These are phyloP conservation scores for Cercospora berteroae DNA, from an alignment of 2,329 filamentous ascomycete species.

Conservation along the genomic window DNA sequence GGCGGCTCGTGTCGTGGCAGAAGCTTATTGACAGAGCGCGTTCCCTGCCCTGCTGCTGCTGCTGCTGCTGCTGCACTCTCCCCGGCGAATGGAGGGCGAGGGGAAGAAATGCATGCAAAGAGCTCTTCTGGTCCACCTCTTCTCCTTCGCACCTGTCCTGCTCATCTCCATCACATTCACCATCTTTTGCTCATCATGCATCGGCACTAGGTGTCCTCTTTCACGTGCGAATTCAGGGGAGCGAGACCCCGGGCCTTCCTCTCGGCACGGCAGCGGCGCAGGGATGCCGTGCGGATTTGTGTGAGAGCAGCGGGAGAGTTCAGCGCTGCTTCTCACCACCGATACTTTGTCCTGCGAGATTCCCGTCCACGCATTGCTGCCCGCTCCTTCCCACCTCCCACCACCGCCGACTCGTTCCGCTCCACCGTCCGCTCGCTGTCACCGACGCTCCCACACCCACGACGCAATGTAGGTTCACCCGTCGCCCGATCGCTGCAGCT, in stretches of 20 bases:
- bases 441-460: background rate
- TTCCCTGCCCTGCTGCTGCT: background rate
- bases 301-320: background rate
- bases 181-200: background rate
- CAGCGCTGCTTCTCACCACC: background rate
- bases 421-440: background rate
- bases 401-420: background rate
- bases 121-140: background rate
- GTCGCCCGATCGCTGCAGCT: constrained; percentile 7
- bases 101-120: background rate
- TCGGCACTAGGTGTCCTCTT: background rate
- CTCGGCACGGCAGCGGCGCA: background rate
- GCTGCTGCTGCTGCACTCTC: background rate
- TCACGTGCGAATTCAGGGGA: constrained; percentile 2
- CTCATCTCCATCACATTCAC: background rate
- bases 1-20: constrained; percentile 2
- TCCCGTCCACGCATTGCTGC: background rate
- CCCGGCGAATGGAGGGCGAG: background rate
- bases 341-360: no score
- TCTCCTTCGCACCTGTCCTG: background rate
- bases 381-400: background rate
- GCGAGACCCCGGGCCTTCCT: background rate
- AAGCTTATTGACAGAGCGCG: constrained; percentile 5
- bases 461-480: background rate
- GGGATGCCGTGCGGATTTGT: background rate